These are phyloP conservation scores for Thraustochytrium sp. DNA, from an alignment of 352 stramenopile species.

Conservation along the genomic window DNA sequence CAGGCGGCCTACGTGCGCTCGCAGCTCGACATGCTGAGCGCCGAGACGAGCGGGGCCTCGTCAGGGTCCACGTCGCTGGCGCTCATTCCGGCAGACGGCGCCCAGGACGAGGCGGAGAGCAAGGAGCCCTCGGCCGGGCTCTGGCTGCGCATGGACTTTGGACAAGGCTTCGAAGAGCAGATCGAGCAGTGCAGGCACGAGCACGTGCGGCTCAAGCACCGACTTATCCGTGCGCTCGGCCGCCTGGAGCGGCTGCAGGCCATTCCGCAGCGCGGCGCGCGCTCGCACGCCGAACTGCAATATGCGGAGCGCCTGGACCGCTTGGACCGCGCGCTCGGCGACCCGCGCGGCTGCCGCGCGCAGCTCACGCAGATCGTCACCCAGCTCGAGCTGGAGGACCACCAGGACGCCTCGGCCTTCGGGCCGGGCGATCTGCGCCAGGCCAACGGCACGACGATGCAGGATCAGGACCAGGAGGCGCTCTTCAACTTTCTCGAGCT, in stretches of 20 bases:
- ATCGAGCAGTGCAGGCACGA: slow-evolving; percentile 41
- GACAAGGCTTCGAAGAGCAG: neutral
- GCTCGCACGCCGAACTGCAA: neutral
- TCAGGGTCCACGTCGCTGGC: neutral
- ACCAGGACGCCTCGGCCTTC: neutral
- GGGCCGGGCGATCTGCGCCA: slow-evolving; percentile 1
- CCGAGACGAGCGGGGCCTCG: neutral
- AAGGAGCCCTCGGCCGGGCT: neutral
- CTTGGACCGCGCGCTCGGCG: neutral
- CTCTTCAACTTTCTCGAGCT: slow-evolving; percentile 32
- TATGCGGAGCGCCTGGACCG: slow-evolving; percentile 1
- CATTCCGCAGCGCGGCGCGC: neutral
- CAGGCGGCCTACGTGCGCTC: slow-evolving; percentile 33
- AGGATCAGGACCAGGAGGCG: slow-evolving; percentile 9
- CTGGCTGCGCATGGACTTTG: slow-evolving; percentile 28
- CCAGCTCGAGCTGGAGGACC: slow-evolving; percentile 37
- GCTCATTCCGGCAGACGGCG: neutral
- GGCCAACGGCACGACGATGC: neutral
- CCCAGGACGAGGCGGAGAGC: neutral
- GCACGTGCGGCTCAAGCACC: slow-evolving; percentile 37
- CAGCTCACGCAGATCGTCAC: slow-evolving; percentile 34
- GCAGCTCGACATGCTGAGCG: slow-evolving; percentile 33
- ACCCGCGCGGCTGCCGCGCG: slow-evolving; percentile 29
- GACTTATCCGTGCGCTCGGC: slow-evolving; percentile 10
- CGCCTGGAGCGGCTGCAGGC: slow-evolving; percentile 15